Evolutionary conservation across 371 early-diverging fungal genomes (phyloP), one percentile per base, ranked within the genome.

Genomic region (Mucor circinelloides): DNA sequence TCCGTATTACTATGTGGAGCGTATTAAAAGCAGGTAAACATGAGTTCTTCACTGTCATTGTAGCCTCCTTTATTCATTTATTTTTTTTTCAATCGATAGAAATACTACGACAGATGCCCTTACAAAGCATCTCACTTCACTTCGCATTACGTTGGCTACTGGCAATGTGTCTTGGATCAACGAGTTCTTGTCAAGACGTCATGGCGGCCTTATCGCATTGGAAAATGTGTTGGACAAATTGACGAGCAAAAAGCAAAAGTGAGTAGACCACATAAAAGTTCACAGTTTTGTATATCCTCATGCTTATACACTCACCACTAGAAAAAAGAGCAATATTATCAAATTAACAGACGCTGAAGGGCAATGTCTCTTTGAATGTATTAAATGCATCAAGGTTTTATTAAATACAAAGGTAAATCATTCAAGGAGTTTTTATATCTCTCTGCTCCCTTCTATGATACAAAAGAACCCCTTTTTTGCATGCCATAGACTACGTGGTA

Each of bases 111-210:
- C 71, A 2, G 84, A 88, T 44, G 60, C 71, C 0, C 67, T 88
- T 28, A 74, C 80, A 27, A 85, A 87, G 34, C 82, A 84, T 55
- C 69, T 90, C n/a, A 71, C 73, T 19, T 79, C 85, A 6, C 75
- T 90, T 38, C 75, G 82, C 10, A 72, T 79, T 30, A 76, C 77
- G 0, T 69, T 89, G 7, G 77, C 86, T 0, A 83, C 85, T 2
- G 85, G 80, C 13, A 81, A 81, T 34, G 54, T 85, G 15, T 75
- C 85, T 4, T 90, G 89, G 89, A 84, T 87, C 6, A 78, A 83
- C 17, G 81, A 83, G 56, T 90, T 90, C 62, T 65, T 90, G 9
- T 84, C 88, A 15, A 70, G 76, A 15, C 64, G 76, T 2, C 79
- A 83, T 50, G 78, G 78, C 54, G 83, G 85, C 6, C 58, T 82